phyloP scores from a whole-genome alignment of 73 alveolate species.

The Paramecium octaurelia region DNA sequence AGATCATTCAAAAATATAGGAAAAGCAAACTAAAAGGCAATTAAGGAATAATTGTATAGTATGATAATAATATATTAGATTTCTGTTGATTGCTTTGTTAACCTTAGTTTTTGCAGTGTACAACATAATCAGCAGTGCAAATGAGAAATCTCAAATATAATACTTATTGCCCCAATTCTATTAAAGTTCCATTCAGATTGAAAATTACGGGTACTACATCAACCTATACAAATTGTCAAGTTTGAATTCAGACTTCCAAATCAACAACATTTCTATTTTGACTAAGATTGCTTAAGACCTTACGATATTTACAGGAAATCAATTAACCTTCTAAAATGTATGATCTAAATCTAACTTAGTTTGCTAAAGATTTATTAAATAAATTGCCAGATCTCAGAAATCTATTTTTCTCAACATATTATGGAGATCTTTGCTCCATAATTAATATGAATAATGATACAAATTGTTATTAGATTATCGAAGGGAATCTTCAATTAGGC shows the following conservation, averaged over 20 bases:
- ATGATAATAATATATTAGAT: background rate
- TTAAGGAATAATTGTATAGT: conserved; percentile 37
- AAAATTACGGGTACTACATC: background rate
- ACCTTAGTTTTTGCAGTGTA: conserved; percentile 44
- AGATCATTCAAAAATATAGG: conserved; percentile 6
- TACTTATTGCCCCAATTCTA: conserved; percentile 15
- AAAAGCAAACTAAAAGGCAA: conserved; percentile 39
- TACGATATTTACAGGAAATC: background rate
- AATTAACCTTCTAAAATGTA: background rate
- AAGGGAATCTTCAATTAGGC: conserved; percentile 11
- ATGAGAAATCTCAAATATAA: background rate
- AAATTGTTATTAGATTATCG: background rate
- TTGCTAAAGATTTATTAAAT: background rate
- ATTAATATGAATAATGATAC: background rate
- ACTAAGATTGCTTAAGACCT: background rate
- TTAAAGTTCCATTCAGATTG: background rate
- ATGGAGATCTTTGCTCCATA: conserved; percentile 17
- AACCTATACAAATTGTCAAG: background rate
- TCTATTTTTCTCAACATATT: background rate
- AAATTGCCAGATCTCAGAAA: background rate
- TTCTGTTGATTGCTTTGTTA: background rate
- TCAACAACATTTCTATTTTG: background rate
- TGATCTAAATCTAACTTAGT: background rate
- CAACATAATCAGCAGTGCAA: background rate
- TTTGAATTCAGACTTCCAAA: background rate